A percentile compares a stretch with the other conserved stretches of the same genome.
Conservation (phyloP, 805 yeast species). For the Candida ovalis region DNA sequence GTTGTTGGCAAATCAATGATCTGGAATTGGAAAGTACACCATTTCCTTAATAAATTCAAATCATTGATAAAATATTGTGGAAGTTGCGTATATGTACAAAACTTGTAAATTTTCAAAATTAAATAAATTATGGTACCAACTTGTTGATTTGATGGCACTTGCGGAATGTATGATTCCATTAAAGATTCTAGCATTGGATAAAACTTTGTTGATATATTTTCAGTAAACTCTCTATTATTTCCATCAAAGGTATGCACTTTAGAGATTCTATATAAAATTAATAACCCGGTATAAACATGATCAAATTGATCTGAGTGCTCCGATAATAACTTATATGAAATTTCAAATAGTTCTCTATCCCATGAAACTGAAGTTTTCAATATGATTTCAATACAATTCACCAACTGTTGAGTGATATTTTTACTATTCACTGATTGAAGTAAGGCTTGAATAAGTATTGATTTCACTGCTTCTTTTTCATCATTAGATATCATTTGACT, state of each 20-base stretch:
- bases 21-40: conserved; percentile 71
- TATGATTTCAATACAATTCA: conserved; percentile 54
- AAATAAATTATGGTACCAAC: conserved; percentile 66
- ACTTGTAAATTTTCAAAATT: conserved; percentile 73
- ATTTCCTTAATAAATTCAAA: conserved; percentile 44
- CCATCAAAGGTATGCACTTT: conserved; percentile 70
- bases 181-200: conserved; percentile 64
- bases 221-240: conserved; percentile 44
- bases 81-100: conserved; percentile 66
- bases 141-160: conserved; percentile 27
- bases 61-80: conserved; percentile 56
- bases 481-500: conserved; percentile 32
- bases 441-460: conserved; percentile 58
- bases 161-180: conserved; percentile 43
- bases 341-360: conserved; percentile 47
- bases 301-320: conserved; percentile 37
- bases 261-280: conserved; percentile 66
- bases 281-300: conserved; percentile 58
- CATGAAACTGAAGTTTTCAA: conserved; percentile 45
- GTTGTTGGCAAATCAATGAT: conserved; percentile 48
- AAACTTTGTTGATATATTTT: conserved; percentile 48
- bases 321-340: conserved; percentile 42
- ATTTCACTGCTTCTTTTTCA: conserved; percentile 66
- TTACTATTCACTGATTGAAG: conserved; percentile 38
- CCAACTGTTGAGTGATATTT: conserved; percentile 50